phyloP scores from a whole-genome alignment of 495 filamentous ascomycete species.

The Tuber melanosporum region DNA sequence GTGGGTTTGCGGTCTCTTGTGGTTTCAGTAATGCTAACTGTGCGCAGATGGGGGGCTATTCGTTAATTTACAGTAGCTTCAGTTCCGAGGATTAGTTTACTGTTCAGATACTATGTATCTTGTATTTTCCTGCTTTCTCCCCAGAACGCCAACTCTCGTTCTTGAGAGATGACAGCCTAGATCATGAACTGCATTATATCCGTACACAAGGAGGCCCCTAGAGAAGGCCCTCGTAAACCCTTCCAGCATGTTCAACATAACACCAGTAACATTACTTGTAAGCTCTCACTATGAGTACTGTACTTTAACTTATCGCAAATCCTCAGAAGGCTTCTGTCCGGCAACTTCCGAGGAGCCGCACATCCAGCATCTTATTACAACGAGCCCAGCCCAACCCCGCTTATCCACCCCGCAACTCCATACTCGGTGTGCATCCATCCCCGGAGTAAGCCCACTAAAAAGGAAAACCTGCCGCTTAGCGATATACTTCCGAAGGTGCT shows the following conservation, averaged over 20 bases:
- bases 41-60: conserved; percentile 66
- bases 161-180: not conserved
- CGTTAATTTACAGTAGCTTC: conserved; percentile 56
- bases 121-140: not conserved
- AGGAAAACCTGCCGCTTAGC: not conserved
- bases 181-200: not conserved
- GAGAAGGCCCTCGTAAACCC: not conserved
- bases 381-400: not conserved
- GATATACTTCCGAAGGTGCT: not conserved
- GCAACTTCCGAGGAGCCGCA: not conserved
- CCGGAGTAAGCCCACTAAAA: not conserved
- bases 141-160: not conserved
- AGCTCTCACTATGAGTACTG: too few relatives aligned
- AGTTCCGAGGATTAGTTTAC: not conserved
- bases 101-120: not conserved
- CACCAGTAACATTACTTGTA: not conserved
- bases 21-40: not conserved
- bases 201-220: not conserved
- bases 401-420: not conserved
- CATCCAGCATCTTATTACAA: not conserved
- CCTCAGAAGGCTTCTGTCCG: not conserved
- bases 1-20: conserved; percentile 9
- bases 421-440: not conserved
- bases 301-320: not conserved
- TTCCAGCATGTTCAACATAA: not conserved